Evolutionary conservation across 306 rosid species (phyloP), one percentile per base, ranked within the genome.

Genomic region (Spatholobus suberectus): DNA sequence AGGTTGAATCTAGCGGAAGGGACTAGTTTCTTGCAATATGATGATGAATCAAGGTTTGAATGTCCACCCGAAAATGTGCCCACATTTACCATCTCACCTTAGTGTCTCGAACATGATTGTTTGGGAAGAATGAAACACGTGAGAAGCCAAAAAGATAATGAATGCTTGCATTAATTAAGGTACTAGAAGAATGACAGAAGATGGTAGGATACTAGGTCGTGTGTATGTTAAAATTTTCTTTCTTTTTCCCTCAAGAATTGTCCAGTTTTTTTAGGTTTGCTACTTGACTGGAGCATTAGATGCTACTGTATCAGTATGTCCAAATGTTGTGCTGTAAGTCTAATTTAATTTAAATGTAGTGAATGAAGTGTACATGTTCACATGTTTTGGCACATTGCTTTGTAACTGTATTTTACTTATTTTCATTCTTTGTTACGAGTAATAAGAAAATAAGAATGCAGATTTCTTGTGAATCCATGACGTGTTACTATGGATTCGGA

Each of bases 191-290:
- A 66, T 72, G 15, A 65, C 47, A 46, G 59, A 43, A 57, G 75
- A 75, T 6, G 46, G 37, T 63, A 57, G 76, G 63, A 63, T 58
- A 57, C 37, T 70, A 75, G 82, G 76, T 5, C 24, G 26, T 84
- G 87, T 88, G 35, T 40, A 83, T 37, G 75, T 78, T 76, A 85
- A 73, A 43, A n/a, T 40, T 72, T 74, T 38, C 13, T 76, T 2
- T 26, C 4, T 62, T 44, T 51, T 62, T 26, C 14, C 14, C 43
- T 27, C 13, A 13, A 37, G 49, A 73, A 32, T 74, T 47, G 41
- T 75, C 75, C 29, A 72, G 69, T 44, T 70, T 20, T 63, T 69
- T 66, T 76, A 78, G 81, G 73, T 86, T 77, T 83, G 81, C 72
- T 49, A 27, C 80, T 52, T 73, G 49, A 80, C 20, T 44, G 76